phyloP scores from a whole-genome alignment of 1,284 basidiomycete genomes.

The Puccinia coronata region DNA sequence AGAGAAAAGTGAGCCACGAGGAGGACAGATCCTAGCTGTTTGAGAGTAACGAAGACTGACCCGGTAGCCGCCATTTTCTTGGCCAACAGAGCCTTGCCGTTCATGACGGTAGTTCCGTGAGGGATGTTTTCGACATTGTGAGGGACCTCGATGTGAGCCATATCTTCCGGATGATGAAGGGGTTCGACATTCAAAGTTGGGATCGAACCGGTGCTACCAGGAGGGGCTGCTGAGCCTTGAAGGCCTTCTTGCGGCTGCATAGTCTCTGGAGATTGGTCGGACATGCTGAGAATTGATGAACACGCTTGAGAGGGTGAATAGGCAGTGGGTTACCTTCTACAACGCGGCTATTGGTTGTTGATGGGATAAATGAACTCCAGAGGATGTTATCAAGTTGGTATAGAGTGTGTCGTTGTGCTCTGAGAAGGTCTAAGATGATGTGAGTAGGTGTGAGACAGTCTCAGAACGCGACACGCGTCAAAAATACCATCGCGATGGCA shows the following conservation, averaged over 20 bases:
- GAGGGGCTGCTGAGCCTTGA: not conserved
- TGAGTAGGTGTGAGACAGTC: too few relatives aligned
- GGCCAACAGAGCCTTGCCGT: constrained; percentile 43
- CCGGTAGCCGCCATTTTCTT: constrained; percentile 49
- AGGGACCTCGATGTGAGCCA: constrained; percentile 47
- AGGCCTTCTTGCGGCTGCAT: not conserved
- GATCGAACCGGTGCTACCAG: constrained; percentile 12
- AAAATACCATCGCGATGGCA: too few relatives aligned
- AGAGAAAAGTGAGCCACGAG: not conserved
- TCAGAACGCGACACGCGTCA: too few relatives aligned
- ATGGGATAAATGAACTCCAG: too few relatives aligned
- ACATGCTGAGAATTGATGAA: constrained; percentile 7
- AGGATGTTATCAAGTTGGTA: too few relatives aligned
- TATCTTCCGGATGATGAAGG: constrained; percentile 48
- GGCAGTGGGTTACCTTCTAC: not conserved
- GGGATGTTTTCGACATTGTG: constrained; percentile 50
- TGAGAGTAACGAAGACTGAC: constrained; percentile 14
- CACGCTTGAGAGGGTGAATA: not conserved
- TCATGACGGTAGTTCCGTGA: constrained; percentile 40
- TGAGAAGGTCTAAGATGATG: too few relatives aligned
- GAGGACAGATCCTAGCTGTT: not conserved
- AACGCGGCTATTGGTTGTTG: not conserved
- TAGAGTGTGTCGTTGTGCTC: too few relatives aligned
- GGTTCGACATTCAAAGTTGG: constrained; percentile 42
- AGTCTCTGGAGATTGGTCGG: not conserved